phyloP scores from a whole-genome alignment of 306 rosid genomes.

The peach (Prunus persica) region DNA sequence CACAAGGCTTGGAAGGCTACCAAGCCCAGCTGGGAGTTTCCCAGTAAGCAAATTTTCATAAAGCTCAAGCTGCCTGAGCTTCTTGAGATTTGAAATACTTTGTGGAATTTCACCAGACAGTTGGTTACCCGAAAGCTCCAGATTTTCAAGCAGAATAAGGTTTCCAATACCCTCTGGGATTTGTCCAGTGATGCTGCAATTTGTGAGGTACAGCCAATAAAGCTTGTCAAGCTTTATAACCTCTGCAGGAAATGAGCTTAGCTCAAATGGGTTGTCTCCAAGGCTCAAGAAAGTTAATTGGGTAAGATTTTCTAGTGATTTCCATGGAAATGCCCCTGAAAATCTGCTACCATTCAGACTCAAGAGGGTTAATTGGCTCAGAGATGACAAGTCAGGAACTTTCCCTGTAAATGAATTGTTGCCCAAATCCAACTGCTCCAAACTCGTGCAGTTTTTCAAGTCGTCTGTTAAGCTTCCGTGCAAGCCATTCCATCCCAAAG shows the following conservation, averaged over 20 bases:
- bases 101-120: slow-evolving; percentile 62
- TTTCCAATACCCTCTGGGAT: slow-evolving; percentile 68
- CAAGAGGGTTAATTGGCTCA: slow-evolving; percentile 44
- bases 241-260: slow-evolving; percentile 51
- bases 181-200: slow-evolving; percentile 58
- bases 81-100: slow-evolving; percentile 54
- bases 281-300: slow-evolving; percentile 58
- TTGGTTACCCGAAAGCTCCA: slow-evolving; percentile 62
- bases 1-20: slow-evolving; percentile 60
- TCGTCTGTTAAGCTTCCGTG: slow-evolving; percentile 43
- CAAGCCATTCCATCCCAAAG: slow-evolving; percentile 48
- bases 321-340: slow-evolving; percentile 87
- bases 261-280: slow-evolving; percentile 59
- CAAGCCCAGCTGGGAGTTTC: slow-evolving; percentile 55
- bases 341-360: slow-evolving; percentile 52
- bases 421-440: slow-evolving; percentile 67
- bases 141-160: slow-evolving; percentile 53
- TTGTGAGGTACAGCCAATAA: slow-evolving; percentile 75
- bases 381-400: slow-evolving; percentile 64
- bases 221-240: slow-evolving; percentile 55
- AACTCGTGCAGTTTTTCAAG: slow-evolving; percentile 54
- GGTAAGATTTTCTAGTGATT: slow-evolving; percentile 60
- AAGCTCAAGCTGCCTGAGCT: slow-evolving; percentile 57
- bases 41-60: slow-evolving; percentile 56
- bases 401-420: slow-evolving; percentile 51